Base-by-base conservation (phyloP, 352 stramenopile species). In the Globisporangium alternatum region DNA sequence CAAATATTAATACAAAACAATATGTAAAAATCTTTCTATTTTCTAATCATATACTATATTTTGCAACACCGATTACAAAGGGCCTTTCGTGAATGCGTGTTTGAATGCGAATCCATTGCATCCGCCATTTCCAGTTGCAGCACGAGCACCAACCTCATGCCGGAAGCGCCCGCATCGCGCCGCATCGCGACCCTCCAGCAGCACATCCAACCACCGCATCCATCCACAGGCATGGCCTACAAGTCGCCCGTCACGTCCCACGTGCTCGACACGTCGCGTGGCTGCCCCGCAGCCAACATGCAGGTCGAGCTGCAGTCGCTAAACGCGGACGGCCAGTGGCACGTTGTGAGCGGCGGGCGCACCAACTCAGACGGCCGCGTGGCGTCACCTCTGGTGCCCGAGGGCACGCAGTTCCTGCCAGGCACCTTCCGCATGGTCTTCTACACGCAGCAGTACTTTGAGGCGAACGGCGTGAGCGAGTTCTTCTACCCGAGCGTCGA, bases 401-500 rank as follows among this genome's bases (percentile, higher is more conserved):
- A 82, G 30, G 65, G 66, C 37, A 59, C 65, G 44, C 57, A 51
- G 41, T 83, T 94, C 66, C 37, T 65, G 22, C 57, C 66, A 3
- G 80, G 79, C 25, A 84, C 80, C 19, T 97, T 94, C 68, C 84
- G 86, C 30, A 79, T 97, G 65, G 78, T 89, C 25, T 97, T 97
- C 62, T 59, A 88, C 70, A 96, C 89, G 8, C 71, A 76, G 58
- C 66, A 71, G 33, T 97, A 97, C 77, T 97, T 94, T 69, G 75
- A 83, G 41, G 60, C 71, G n/a, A 76, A 68, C 17, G 82, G 78
- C 9, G 68, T 88, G 55, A 65, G 56, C 53, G 81, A 93, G 58
- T 95, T 78, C 65, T 96, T 97, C 68, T 97, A 96, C 74, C 88
- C 89, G 22, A 71, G 91, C 65, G 89, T 96, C 53, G 74, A 74